phyloP scores from a whole-genome alignment of 2,329 filamentous ascomycete species.

The Aspergillus sp. region DNA sequence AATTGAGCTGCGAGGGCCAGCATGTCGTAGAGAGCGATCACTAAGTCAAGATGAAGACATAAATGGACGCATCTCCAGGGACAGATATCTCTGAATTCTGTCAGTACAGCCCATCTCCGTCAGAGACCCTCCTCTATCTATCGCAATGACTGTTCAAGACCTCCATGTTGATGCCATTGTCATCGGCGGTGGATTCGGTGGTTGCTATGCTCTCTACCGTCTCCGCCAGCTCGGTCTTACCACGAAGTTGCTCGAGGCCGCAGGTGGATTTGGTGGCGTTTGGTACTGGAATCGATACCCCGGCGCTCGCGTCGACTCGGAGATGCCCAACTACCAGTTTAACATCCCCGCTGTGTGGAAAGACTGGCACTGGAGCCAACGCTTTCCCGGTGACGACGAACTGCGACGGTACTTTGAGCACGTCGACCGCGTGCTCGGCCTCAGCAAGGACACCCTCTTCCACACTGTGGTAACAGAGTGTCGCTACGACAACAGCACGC shows the following conservation, averaged over 20 bases:
- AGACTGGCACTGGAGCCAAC: conserved; percentile 42
- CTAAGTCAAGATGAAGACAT: too few relatives aligned
- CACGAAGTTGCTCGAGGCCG: not conserved
- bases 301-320: conserved; percentile 45
- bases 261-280: conserved; percentile 36
- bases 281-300: conserved; percentile 48
- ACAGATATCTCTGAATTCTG: too few relatives aligned
- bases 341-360: conserved; percentile 45
- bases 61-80: too few relatives aligned
- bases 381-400: conserved; percentile 31
- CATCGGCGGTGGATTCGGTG: not conserved
- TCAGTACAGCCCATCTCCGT: not conserved
- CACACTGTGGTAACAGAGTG: conserved; percentile 41
- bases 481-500: conserved; percentile 33
- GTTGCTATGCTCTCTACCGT: not conserved
- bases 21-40: too few relatives aligned
- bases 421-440: conserved; percentile 41
- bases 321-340: conserved; percentile 54
- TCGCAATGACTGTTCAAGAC: not conserved
- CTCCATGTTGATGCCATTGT: conserved; percentile 1
- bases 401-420: conserved; percentile 47
- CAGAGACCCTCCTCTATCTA: not conserved
- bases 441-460: conserved; percentile 47
- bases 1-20: too few relatives aligned
- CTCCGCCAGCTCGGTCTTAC: not conserved